These are phyloP conservation scores for Schizopora paradoxa DNA, from an alignment of 1,284 basidiomycete genomes.

Conservation along the genomic window DNA sequence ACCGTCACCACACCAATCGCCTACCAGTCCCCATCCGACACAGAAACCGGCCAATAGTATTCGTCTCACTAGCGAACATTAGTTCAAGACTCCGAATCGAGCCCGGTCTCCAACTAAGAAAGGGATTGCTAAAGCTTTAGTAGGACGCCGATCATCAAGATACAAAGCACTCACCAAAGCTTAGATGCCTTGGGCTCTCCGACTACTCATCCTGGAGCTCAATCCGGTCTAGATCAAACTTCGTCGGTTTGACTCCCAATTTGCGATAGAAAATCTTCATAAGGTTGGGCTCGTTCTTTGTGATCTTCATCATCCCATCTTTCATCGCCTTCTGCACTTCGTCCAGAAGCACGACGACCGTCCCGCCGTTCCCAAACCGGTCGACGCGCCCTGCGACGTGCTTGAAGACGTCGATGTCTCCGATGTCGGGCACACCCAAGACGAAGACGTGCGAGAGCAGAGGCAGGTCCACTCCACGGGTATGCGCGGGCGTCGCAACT, in stretches of 20 bases:
- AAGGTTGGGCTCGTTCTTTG: conserved; percentile 41
- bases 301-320: conserved; percentile 26
- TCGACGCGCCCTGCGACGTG: conserved; percentile 74
- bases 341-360: conserved; percentile 52
- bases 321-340: conserved; percentile 23
- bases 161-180: too few species aligned
- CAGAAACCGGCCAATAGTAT: too few species aligned
- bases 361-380: conserved; percentile 58
- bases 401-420: conserved; percentile 52
- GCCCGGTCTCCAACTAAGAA: too few species aligned
- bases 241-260: conserved; percentile 34
- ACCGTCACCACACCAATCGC: too few species aligned
- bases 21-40: too few species aligned
- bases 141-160: too few species aligned
- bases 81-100: too few species aligned
- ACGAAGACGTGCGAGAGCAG: conserved; percentile 70
- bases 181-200: too few species aligned
- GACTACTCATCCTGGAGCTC: background rate
- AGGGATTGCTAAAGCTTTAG: too few species aligned
- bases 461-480: conserved; percentile 67
- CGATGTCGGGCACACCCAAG: conserved; percentile 52
- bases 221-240: conserved; percentile 20
- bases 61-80: too few species aligned
- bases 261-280: conserved; percentile 38
- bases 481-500: conserved; percentile 60